A percentile compares a stretch with the other conserved stretches of the same genome.
Evolutionary conservation across 129 eudicot species (phyloP).

Genomic region (Smallanthus sonchifolius): DNA sequence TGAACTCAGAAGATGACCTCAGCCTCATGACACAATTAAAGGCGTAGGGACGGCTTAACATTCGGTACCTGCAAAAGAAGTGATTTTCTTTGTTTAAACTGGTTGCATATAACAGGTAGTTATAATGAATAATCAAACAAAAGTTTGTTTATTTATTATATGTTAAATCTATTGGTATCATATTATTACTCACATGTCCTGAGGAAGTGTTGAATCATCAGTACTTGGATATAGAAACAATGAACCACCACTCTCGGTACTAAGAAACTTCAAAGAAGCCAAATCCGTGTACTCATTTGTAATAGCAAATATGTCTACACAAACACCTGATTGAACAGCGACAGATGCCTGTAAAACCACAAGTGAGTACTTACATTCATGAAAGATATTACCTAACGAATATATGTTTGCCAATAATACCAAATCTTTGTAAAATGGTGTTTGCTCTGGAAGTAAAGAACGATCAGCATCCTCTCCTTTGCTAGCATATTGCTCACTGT

Average conservation of each 20-base stretch:
- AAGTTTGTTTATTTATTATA: not conserved
- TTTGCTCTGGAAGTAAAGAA: slow-evolving; percentile 92
- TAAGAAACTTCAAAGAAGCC: slow-evolving; percentile 88
- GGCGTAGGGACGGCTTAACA: slow-evolving; percentile 93
- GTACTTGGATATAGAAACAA: slow-evolving; percentile 75
- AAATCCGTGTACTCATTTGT: slow-evolving; percentile 94
- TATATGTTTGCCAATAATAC: slow-evolving; percentile 41
- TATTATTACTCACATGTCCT: slow-evolving; percentile 72
- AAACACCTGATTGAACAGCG: slow-evolving; percentile 98
- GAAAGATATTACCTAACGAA: slow-evolving; percentile 1
- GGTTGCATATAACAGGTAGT: not conserved
- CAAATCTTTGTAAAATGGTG: slow-evolving; percentile 27
- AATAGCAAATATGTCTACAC: slow-evolving; percentile 90
- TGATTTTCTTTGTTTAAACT: not conserved
- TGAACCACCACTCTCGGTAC: slow-evolving; percentile 95
- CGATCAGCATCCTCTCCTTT: slow-evolving; percentile 99
- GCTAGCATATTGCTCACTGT: slow-evolving; percentile 97
- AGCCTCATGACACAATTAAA: slow-evolving; percentile 78
- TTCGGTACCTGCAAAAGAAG: slow-evolving; percentile 67
- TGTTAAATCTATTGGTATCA: not conserved
- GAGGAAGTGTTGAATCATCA: slow-evolving; percentile 95
- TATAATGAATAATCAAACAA: not conserved
- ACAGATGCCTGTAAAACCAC: slow-evolving; percentile 75
- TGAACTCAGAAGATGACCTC: slow-evolving; percentile 81
- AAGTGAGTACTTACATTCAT: not conserved